These are phyloP conservation scores for Kwoniella mangroviensis DNA, from an alignment of 768 basidiomycete species.

Conservation along the genomic window DNA sequence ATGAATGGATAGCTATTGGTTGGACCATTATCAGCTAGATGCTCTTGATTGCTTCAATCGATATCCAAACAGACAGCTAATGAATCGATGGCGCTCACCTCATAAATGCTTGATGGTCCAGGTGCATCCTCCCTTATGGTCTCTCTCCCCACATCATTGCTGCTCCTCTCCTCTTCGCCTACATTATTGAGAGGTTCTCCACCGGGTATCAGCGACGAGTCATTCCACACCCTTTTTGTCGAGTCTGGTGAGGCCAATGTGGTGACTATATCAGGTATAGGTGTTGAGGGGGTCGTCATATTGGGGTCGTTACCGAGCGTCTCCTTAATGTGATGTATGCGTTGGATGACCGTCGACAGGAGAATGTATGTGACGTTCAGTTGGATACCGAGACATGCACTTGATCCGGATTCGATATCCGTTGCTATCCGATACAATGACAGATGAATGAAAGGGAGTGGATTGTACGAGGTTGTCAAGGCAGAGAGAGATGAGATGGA, in stretches of 20 bases:
- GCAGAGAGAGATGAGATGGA: neutral
- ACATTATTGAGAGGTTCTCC: neutral
- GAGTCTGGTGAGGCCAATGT: slow-evolving; percentile 22
- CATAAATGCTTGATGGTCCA: slow-evolving; percentile 2
- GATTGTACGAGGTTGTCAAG: neutral
- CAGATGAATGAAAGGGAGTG: neutral
- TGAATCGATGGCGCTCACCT: neutral
- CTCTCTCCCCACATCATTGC: slow-evolving; percentile 34
- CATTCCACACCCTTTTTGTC: slow-evolving; percentile 14
- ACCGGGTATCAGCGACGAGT: slow-evolving; percentile 11
- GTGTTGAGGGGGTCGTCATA: slow-evolving; percentile 16
- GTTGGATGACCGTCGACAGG: no score
- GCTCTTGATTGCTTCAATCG: no score
- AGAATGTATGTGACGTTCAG: no score
- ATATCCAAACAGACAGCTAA: neutral
- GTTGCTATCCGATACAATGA: no score
- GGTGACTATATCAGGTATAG: slow-evolving; percentile 16
- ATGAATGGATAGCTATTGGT: slow-evolving; percentile 65
- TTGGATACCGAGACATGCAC: no score
- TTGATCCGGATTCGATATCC: no score
- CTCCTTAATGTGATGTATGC: no score
- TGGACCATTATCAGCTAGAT: neutral
- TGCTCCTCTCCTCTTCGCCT: slow-evolving; percentile 15
- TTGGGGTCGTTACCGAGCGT: neutral
- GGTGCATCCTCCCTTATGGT: slow-evolving; percentile 25